Base-by-base conservation (phyloP, 2,329 filamentous ascomycete species). In the Helminthosporium solani region DNA sequence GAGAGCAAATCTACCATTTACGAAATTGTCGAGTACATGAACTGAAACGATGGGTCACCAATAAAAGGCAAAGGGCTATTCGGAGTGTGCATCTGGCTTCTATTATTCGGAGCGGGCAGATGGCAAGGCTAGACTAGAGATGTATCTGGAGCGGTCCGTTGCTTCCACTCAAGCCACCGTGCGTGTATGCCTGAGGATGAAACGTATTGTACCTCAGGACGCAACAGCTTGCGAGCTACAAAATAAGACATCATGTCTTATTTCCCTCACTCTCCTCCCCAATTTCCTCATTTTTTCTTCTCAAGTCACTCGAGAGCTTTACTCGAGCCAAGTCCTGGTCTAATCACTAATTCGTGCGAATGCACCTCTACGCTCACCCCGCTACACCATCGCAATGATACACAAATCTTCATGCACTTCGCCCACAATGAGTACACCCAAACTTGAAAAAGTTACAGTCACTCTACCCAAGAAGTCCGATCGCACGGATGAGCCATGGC, bases 401-500 rank as follows among this genome's bases (percentile, higher is more conserved):
- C 20, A 33, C 37, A 34, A 50, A 42, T 31, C 58, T 38, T 53
- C 60, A 36, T 62, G 54, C 56, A 56, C 54, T 46, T 51, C 56
- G 44, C 51, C 63, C 52, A 53, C 50, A 27, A 68, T 68, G 63
- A 51, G 39, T 40, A 12, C 53, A 33, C 48, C 58, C 39, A 56
- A 56, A 33, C 52, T 66, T 14, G 61, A 54, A 39, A 56, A 67
- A 44, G 53, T 67, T 1, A 55, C 60, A 8, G 64, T 66, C 9
- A 54, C 58, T 38, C 61, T 67, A 2, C 63, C 64, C 7, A 57
- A 57, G 37, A 61, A 49, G 33, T 52, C 50, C 40, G 57, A 62
- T 11, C 57, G 47, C 11, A 52, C 56, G 11, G 63, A 68, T 16
- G 63, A 67, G 49, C 66, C 67, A 56, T 70, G 67, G 67, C 55